Conservation (phyloP, 441 rosid genomes). For the Gossypium lobatum region DNA sequence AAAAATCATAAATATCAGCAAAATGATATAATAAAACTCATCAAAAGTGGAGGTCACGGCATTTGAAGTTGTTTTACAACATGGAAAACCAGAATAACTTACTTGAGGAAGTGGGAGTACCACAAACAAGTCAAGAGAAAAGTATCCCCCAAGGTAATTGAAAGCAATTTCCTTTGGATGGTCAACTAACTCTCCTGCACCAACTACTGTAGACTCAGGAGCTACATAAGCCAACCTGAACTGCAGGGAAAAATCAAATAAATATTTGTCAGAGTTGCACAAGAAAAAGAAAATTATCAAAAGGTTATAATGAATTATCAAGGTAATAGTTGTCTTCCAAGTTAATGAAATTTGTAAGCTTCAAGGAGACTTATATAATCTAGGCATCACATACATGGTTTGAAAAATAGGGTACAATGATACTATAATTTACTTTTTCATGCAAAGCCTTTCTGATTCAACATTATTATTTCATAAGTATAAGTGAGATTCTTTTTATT, state of each 20-base stretch:
- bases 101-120: conserved; percentile 91
- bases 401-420: not conserved
- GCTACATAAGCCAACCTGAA: conserved; percentile 80
- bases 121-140: conserved; percentile 51
- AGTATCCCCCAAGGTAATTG: conserved; percentile 55
- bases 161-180: conserved; percentile 65
- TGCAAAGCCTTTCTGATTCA: not conserved
- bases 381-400: not conserved
- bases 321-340: not conserved
- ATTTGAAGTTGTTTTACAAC: conserved; percentile 6
- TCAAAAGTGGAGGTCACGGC: not conserved
- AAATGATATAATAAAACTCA: conserved; percentile 10
- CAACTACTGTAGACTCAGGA: conserved; percentile 72
- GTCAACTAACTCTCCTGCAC: conserved; percentile 90
- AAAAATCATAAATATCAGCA: not conserved
- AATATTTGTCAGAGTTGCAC: conserved; percentile 8
- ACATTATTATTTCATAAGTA: not conserved
- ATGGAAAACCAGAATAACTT: conserved; percentile 19
- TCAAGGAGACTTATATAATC: not conserved
- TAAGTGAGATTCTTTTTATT: not conserved
- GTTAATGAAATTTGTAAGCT: not conserved
- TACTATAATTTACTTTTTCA: not conserved
- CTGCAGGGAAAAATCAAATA: conserved; percentile 33
- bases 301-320: not conserved
- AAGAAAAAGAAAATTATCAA: not conserved